These are phyloP conservation scores for Penicillium sp. DNA, from an alignment of 2,329 filamentous ascomycete species.

Conservation along the genomic window DNA sequence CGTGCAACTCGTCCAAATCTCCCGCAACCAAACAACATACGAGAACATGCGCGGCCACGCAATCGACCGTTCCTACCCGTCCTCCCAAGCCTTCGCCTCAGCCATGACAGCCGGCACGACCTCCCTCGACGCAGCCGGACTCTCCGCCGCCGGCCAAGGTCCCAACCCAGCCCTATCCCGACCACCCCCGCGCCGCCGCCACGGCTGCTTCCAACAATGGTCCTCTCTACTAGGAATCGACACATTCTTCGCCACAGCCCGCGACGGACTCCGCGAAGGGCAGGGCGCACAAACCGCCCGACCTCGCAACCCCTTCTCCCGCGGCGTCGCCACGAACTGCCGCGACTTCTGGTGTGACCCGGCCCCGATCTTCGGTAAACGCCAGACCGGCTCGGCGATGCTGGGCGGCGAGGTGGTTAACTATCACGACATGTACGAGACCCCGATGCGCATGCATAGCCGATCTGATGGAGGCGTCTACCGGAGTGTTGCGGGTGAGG, in stretches of 20 bases:
- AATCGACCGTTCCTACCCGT: slow-evolving; percentile 58
- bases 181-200: slow-evolving; percentile 54
- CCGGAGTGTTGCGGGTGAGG: slow-evolving; percentile 60
- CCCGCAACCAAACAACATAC: slow-evolving; percentile 90
- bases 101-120: slow-evolving; percentile 73
- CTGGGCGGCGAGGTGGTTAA: slow-evolving; percentile 80
- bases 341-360: slow-evolving; percentile 96
- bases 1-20: slow-evolving; percentile 91
- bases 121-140: slow-evolving; percentile 68
- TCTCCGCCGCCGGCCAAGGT: slow-evolving; percentile 68
- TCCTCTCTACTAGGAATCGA: slow-evolving; percentile 86
- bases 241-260: slow-evolving; percentile 88
- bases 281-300: slow-evolving; percentile 53
- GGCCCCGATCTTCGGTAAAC: slow-evolving; percentile 75
- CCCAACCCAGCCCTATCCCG: slow-evolving; percentile 61
- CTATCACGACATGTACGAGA: slow-evolving; percentile 89
- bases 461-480: slow-evolving; percentile 50
- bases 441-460: slow-evolving; percentile 69
- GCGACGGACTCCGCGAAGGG: slow-evolving; percentile 66
- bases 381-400: slow-evolving; percentile 74
- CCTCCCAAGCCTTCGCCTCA: slow-evolving; percentile 63
- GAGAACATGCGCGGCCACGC: slow-evolving; percentile 90
- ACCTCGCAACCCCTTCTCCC: slow-evolving; percentile 80
- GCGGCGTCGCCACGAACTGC: slow-evolving; percentile 85
- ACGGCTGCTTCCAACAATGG: slow-evolving; percentile 77